These are phyloP conservation scores for Darksidea phi DNA, from an alignment of 495 filamentous ascomycete species.

Conservation along the genomic window DNA sequence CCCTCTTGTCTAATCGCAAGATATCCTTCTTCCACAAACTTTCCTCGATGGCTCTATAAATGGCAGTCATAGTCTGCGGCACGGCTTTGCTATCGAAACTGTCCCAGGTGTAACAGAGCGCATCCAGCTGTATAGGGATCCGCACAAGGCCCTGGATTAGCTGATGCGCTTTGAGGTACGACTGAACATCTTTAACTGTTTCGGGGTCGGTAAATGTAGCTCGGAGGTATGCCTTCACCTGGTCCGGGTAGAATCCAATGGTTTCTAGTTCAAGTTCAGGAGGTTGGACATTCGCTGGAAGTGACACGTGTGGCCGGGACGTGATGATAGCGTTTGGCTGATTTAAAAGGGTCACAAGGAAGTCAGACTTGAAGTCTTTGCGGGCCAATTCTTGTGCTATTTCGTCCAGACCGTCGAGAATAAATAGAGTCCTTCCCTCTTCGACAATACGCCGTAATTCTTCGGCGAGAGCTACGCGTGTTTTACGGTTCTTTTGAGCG, in stretches of 20 bases:
- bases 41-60: constrained; percentile 10
- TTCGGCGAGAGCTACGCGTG: too few relatives aligned
- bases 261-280: constrained; percentile 42
- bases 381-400: too few relatives aligned
- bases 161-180: constrained; percentile 41
- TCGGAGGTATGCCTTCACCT: constrained; percentile 40
- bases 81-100: not conserved
- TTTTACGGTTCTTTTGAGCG: too few relatives aligned
- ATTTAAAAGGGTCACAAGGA: constrained; percentile 41
- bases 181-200: constrained; percentile 33
- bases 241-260: constrained; percentile 43
- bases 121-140: constrained; percentile 40
- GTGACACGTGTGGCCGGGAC: constrained; percentile 40
- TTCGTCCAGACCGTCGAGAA: too few relatives aligned
- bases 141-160: constrained; percentile 46
- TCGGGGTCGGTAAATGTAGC: not conserved
- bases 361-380: too few relatives aligned
- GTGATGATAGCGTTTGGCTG: constrained; percentile 45
- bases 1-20: constrained; percentile 1
- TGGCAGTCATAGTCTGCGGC: constrained; percentile 1
- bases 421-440: too few relatives aligned
- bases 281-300: constrained; percentile 12
- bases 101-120: constrained; percentile 9
- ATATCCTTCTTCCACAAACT: constrained; percentile 14
- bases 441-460: too few relatives aligned